Conservation (phyloP, 1,284 basidiomycete genomes). For the Phellopilus nigrolimitatus region DNA sequence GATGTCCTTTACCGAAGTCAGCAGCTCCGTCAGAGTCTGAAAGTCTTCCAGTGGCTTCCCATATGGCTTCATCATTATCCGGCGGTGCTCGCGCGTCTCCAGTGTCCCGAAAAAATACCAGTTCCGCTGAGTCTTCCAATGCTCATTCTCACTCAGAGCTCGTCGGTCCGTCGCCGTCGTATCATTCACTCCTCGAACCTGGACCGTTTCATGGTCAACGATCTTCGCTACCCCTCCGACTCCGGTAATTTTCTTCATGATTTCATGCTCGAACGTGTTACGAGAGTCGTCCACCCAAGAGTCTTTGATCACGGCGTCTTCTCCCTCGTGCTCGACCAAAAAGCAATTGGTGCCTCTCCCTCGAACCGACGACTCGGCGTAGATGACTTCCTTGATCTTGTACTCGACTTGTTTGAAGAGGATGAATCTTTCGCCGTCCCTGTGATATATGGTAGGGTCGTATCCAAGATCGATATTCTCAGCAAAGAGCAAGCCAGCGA, state of each 20-base stretch:
- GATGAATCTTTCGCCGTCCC: neutral
- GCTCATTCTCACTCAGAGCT: too few species aligned
- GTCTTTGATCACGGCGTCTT: neutral
- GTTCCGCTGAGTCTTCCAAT: neutral
- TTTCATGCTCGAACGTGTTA: neutral
- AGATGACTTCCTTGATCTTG: neutral
- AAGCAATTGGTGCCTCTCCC: too few species aligned
- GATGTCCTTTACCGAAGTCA: neutral
- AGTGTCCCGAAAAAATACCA: neutral
- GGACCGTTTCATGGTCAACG: neutral
- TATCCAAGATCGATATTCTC: neutral
- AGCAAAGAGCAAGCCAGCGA: neutral
- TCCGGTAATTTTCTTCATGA: neutral
- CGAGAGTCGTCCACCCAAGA: neutral
- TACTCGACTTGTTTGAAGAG: too few species aligned
- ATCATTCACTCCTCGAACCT: neutral
- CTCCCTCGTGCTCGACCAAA: neutral
- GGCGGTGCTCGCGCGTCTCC: neutral
- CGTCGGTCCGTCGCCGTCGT: neutral
- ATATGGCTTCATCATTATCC: neutral
- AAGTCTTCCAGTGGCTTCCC: neutral
- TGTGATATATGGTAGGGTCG: neutral
- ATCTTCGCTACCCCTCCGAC: neutral
- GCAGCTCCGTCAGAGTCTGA: neutral
- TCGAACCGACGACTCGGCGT: neutral